phyloP scores from a whole-genome alignment of 208 protist genomes.

The Histomonas meleagridis region DNA sequence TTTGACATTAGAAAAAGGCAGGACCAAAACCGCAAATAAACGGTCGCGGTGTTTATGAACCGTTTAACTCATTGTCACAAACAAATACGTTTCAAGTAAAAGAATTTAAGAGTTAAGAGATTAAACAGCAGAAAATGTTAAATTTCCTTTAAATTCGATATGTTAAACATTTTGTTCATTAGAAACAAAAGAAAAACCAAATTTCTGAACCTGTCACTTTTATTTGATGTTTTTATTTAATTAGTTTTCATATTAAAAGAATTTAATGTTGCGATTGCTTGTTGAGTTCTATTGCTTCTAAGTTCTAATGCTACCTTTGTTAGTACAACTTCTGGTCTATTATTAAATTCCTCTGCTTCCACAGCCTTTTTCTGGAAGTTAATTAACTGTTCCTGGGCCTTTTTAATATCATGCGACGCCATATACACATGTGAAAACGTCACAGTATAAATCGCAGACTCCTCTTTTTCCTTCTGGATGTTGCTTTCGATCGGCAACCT shows the following conservation, averaged over 20 bases:
- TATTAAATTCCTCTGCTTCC: not conserved
- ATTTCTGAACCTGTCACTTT: no score
- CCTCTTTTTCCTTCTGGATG: not conserved
- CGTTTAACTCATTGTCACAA: no score
- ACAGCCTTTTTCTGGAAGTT: not conserved
- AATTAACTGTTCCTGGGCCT: not conserved
- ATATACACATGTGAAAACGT: not conserved
- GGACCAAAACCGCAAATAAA: no score
- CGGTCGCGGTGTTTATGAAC: no score
- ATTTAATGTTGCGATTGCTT: not conserved
- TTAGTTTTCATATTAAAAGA: no score
- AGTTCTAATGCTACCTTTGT: constrained; percentile 9
- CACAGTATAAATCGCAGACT: not conserved
- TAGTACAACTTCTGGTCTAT: not conserved
- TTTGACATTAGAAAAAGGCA: constrained; percentile 11
- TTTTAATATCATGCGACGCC: not conserved
- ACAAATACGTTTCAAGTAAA: no score
- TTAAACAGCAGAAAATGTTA: no score
- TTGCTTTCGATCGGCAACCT: not conserved
- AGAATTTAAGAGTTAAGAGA: no score
- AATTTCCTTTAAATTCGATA: no score
- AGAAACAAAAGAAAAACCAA: no score
- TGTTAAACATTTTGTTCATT: no score
- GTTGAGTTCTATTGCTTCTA: not conserved
- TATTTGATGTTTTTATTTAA: no score